Evolutionary conservation across 2,329 filamentous ascomycete species (phyloP), one percentile per base, ranked within the genome.

Genomic region (Lecanoromycetidae sp.): DNA sequence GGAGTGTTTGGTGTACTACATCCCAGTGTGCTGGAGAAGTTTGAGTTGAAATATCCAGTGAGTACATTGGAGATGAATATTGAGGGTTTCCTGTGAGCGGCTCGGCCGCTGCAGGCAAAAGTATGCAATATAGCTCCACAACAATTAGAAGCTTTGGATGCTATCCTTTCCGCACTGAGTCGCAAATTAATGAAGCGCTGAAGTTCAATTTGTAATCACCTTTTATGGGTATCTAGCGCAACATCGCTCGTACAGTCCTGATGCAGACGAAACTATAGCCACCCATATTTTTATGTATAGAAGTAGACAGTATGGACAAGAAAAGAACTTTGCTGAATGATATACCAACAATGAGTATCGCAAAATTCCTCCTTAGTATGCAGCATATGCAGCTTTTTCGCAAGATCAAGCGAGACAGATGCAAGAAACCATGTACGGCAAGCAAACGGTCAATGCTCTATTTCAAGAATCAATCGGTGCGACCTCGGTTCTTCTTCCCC

Each of bases 41-140:
- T 91, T 66, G 88, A 94, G 58, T 72, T 95, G 61, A 86, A 79
- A 71, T 90, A 88, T 71, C 90, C 91, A 34, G 87, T 94, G 58
- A 95, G 87, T 68, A 87, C 86, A 35, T 69, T 98, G 56, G 91
- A 98, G 71, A 76, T 98, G 63, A 94, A 96, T 66, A 77, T 96
- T 26, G 90, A 96, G 68, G 78, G 84, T 56, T 93, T 98, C 75
- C 72, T 95, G 29, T 54, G 29, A 33, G 7, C n/a, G n/a, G n/a
- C n/a, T n/a, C n/a, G n/a, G n/a, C n/a, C n/a, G n/a, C n/a, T n/a
- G n/a, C n/a, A n/a, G n/a, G n/a, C n/a, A n/a, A n/a, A n/a, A n/a
- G n/a, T n/a, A n/a, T n/a, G n/a, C 33, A 15, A 20, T 1, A 20
- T 2, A 33, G 30, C 30, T 33, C 8, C 13, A 33, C 30, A n/a